phyloP scores from a whole-genome alignment of 176 grass and related monocot genomes.

The Oryza brachyantha region DNA sequence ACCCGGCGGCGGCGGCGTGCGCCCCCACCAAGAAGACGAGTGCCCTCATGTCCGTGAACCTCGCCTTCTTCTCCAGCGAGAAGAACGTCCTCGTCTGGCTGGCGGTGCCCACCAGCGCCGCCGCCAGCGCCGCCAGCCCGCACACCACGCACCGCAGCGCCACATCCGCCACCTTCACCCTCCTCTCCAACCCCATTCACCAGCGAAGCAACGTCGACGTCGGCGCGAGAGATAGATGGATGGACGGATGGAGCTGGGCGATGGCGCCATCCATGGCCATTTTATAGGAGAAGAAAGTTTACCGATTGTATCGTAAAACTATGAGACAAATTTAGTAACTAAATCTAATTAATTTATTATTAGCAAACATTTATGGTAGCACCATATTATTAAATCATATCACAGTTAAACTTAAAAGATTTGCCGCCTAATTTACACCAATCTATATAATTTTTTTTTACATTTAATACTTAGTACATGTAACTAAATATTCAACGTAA shows the following conservation, averaged over 20 bases:
- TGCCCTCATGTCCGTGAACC: conserved; percentile 71
- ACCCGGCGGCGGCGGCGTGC: conserved; percentile 45
- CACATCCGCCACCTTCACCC: conserved; percentile 61
- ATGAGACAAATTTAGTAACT: too few relatives aligned
- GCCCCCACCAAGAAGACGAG: conserved; percentile 62
- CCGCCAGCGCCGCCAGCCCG: conserved; percentile 30
- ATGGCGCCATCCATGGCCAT: background rate
- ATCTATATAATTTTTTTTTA: too few relatives aligned
- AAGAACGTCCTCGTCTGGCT: conserved; percentile 60
- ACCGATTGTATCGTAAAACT: too few relatives aligned
- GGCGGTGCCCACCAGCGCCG: conserved; percentile 52
- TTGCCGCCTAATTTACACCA: too few relatives aligned
- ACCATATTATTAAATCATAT: too few relatives aligned
- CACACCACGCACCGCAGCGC: conserved; percentile 43
- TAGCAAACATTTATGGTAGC: too few relatives aligned
- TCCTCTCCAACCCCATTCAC: conserved; percentile 40
- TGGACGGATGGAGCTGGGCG: background rate
- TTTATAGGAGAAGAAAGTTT: conserved; percentile 28
- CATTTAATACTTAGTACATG: too few relatives aligned
- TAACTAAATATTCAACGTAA: too few relatives aligned
- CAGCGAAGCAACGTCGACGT: background rate
- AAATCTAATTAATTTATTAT: too few relatives aligned
- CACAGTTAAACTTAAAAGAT: too few relatives aligned
- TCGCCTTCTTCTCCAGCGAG: conserved; percentile 53
- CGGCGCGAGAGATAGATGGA: background rate